Conservation (phyloP, 306 rosid genomes). For the Parietaria judaica region DNA sequence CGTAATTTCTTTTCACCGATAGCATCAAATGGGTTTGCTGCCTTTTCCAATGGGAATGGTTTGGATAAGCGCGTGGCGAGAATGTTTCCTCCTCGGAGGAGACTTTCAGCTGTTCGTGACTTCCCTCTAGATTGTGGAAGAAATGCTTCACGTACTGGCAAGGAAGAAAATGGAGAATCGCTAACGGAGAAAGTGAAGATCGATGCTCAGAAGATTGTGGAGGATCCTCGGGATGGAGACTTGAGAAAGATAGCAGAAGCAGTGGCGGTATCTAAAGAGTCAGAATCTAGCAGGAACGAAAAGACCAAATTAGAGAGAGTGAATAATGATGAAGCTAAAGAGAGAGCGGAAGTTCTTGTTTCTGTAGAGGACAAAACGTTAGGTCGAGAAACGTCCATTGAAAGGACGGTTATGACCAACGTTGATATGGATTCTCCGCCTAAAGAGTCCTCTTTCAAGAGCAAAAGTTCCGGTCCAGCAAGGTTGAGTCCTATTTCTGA, state of each 20-base stretch:
- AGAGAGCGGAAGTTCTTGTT: constrained; percentile 5
- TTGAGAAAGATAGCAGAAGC: not conserved
- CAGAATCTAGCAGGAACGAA: not conserved
- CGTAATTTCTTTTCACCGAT: constrained; percentile 15
- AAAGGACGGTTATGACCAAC: constrained; percentile 15
- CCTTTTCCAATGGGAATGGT: constrained; percentile 29
- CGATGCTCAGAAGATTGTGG: constrained; percentile 24
- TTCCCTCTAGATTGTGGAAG: constrained; percentile 71
- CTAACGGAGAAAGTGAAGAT: constrained; percentile 14
- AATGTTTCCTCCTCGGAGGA: constrained; percentile 56
- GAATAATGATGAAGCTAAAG: constrained; percentile 10
- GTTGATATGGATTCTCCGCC: not conserved
- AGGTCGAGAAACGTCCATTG: constrained; percentile 22
- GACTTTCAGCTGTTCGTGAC: constrained; percentile 58
- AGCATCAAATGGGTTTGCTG: constrained; percentile 6
- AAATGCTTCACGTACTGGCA: constrained; percentile 31
- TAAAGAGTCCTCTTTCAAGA: constrained; percentile 24
- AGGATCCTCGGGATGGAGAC: constrained; percentile 26
- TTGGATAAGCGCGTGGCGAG: constrained; percentile 22
- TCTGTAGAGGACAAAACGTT: constrained; percentile 14
- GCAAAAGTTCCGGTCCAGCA: constrained; percentile 21
- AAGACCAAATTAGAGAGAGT: not conserved
- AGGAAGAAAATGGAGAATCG: constrained; percentile 23
- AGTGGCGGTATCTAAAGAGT: not conserved
- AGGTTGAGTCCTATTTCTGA: constrained; percentile 10